These are phyloP conservation scores for Macrophomina tecta DNA, from an alignment of 2,329 filamentous ascomycete species.

Conservation along the genomic window DNA sequence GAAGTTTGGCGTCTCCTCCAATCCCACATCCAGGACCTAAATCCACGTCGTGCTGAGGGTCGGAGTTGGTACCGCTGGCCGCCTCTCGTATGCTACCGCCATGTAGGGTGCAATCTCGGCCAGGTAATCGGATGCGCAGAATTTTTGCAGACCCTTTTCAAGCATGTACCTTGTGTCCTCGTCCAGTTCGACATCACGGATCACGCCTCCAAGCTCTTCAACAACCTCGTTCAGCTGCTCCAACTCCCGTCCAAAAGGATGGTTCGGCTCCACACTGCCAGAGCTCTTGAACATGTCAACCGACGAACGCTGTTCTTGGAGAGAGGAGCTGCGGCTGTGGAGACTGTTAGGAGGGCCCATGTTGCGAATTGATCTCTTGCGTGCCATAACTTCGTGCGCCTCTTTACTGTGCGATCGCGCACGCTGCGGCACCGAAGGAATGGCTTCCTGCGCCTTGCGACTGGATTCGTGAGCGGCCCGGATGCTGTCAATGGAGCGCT, in stretches of 20 bases:
- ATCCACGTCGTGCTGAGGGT: constrained; percentile 27
- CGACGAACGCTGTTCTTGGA: constrained; percentile 61
- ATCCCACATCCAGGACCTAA: constrained; percentile 9
- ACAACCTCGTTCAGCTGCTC: constrained; percentile 91
- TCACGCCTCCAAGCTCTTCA: constrained; percentile 75
- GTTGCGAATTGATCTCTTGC: constrained; percentile 65
- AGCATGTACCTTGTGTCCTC: constrained; percentile 76
- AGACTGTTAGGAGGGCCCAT: constrained; percentile 47
- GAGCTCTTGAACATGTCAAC: constrained; percentile 49
- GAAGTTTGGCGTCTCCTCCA: constrained; percentile 13
- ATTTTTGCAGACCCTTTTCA: constrained; percentile 72
- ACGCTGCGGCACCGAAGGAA: constrained; percentile 75
- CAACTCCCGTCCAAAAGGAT: constrained; percentile 89
- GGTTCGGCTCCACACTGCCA: constrained; percentile 51
- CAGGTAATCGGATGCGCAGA: constrained; percentile 82
- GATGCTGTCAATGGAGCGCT: constrained; percentile 24
- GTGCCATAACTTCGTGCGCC: constrained; percentile 76
- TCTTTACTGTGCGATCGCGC: constrained; percentile 89
- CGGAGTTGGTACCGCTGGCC: constrained; percentile 16
- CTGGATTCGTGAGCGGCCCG: constrained; percentile 13
- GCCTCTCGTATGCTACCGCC: constrained; percentile 4
- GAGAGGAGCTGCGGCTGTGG: constrained; percentile 59
- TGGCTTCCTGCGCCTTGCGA: constrained; percentile 54
- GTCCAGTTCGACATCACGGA: constrained; percentile 68
- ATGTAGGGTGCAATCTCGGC: constrained; percentile 74